Base-by-base conservation (phyloP, 306 rosid species). In the Fagus sylvatica region DNA sequence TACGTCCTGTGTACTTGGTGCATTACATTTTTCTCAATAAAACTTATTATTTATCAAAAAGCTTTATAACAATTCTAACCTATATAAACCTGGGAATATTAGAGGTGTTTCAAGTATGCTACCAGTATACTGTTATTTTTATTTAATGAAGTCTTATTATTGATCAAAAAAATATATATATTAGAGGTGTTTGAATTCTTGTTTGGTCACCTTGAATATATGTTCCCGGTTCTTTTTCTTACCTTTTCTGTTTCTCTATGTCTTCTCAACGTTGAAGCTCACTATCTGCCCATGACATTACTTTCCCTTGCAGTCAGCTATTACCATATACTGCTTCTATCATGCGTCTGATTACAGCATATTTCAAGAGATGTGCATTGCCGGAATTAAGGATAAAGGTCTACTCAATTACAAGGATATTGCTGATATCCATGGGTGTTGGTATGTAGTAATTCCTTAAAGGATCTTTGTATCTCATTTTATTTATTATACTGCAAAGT, bases 391-490 rank as follows among this genome's bases (percentile, higher is more conserved):
- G 98, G 83, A 85, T 84, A 70, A 91, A 87, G 90, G 80, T 83
- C 83, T 96, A 96, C 82, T 81, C 90, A 78, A 80, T 87, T 75
- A 67, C 92, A 54, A 88, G 69, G 81, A 81, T 54, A 82, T 76
- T 93, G 86, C 89, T 96, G 88, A 78, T 85, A 71, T 90, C 96
- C 81, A 85, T 88, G 93, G 98, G 97, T 75, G 89, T 86, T 49
- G 99, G 98, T 96, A 91, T 53, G 88, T 75, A 33, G 36, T 70
- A 62, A 51, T 76, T 86, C 78, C 80, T 80, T 75, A 62, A 28
- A 71, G 11, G 36, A 69, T 48, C 12, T 64, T 54, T 53, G 6
- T 7, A 19, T 78, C 53, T 34, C 4, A 13, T 13, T 71, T 57
- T 75, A 2, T 37, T 17, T 65, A 41, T 74, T 4, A 5, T 48